These are phyloP conservation scores for Trifolium subterraneum DNA, from an alignment of 306 rosid genomes.

Conservation along the genomic window DNA sequence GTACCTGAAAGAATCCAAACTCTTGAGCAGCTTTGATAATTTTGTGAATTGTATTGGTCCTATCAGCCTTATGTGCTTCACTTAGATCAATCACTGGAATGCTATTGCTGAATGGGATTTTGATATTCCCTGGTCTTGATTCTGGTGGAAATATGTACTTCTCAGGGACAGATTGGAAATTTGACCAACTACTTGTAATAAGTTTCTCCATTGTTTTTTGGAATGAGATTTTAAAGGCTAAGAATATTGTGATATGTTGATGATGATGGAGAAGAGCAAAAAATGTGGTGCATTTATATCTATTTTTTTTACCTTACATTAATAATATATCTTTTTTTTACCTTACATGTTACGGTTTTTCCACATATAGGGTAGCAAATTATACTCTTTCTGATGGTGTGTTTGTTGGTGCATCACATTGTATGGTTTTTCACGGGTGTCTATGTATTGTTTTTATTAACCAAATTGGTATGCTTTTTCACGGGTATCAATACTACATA, in stretches of 20 bases:
- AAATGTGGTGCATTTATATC: neutral
- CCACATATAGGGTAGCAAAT: too few species aligned
- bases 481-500: neutral
- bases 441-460: too few species aligned
- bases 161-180: conserved; percentile 21
- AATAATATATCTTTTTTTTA: too few species aligned
- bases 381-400: too few species aligned
- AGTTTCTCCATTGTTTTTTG: neutral
- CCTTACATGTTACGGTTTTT: too few species aligned
- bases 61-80: neutral
- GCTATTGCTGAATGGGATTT: conserved; percentile 10
- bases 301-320: neutral
- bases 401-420: neutral
- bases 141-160: conserved; percentile 46
- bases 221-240: neutral
- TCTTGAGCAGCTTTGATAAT: conserved; percentile 44
- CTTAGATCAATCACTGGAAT: conserved; percentile 42
- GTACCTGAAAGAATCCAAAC: conserved; percentile 49
- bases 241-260: neutral
- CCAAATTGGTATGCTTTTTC: neutral
- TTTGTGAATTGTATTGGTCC: conserved; percentile 28
- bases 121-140: conserved; percentile 41
- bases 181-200: conserved; percentile 9
- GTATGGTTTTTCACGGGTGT: neutral
- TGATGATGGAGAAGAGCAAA: neutral